These are phyloP conservation scores for Monosporascus sp. DNA, from an alignment of 2,329 filamentous ascomycete genomes.

Conservation along the genomic window DNA sequence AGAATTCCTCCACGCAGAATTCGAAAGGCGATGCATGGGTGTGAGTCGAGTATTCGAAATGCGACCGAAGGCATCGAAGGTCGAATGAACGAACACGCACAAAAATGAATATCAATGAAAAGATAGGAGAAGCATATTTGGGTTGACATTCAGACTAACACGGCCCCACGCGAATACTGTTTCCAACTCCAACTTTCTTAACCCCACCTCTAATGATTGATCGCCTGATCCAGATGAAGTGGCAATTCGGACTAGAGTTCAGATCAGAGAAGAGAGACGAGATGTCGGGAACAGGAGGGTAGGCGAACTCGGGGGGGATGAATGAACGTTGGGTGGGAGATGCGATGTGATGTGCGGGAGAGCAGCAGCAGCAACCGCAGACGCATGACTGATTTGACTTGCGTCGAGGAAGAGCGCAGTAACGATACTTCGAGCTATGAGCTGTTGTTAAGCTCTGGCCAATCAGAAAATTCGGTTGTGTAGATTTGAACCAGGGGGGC, in stretches of 20 bases:
- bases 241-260: constrained; percentile 12
- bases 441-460: constrained; percentile 26
- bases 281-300: constrained; percentile 8
- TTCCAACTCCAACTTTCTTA: too few species aligned
- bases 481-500: constrained; percentile 14
- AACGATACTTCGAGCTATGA: constrained; percentile 8
- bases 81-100: constrained; percentile 1
- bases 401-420: constrained; percentile 10
- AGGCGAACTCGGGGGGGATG: constrained; percentile 10
- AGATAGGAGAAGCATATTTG: constrained; percentile 12
- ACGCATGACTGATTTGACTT: constrained; percentile 23
- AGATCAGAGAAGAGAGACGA: constrained; percentile 22
- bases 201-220: background rate
- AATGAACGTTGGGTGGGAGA: constrained; percentile 19
- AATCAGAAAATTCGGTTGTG: constrained; percentile 37
- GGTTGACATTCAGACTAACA: constrained; percentile 5
- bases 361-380: constrained; percentile 4
- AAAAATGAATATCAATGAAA: background rate
- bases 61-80: constrained; percentile 15
- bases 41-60: constrained; percentile 14
- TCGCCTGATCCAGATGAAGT: background rate
- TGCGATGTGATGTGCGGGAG: constrained; percentile 9
- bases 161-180: constrained; percentile 2
- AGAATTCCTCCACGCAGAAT: constrained; percentile 8
- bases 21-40: constrained; percentile 11